Conservation (phyloP, 1,284 basidiomycete genomes). For the Pseudozyma pruni region DNA sequence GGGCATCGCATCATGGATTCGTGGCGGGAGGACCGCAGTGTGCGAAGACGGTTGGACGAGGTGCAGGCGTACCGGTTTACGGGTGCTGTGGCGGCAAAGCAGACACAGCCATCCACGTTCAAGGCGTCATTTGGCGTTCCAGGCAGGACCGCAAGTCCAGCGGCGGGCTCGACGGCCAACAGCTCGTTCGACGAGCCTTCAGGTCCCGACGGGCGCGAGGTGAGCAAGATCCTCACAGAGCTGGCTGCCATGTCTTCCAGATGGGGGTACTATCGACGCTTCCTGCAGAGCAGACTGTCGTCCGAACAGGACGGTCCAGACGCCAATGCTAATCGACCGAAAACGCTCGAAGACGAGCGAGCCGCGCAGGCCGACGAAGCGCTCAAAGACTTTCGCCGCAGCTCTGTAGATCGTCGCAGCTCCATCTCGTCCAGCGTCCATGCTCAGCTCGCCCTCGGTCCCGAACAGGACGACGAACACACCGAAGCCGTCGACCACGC, state of each 20-base stretch:
- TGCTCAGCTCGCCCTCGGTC: neutral
- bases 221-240: conserved; percentile 88
- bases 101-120: conserved; percentile 65
- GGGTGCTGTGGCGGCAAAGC: conserved; percentile 48
- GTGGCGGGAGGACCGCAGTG: conserved; percentile 78
- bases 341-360: conserved; percentile 23
- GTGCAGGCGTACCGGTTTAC: conserved; percentile 41
- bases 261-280: conserved; percentile 90
- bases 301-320: conserved; percentile 66
- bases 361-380: conserved; percentile 39
- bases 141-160: conserved; percentile 65
- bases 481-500: conserved; percentile 68
- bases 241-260: conserved; percentile 86
- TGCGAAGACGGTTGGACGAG: conserved; percentile 42
- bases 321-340: neutral
- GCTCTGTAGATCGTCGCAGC: conserved; percentile 40
- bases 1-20: conserved; percentile 80
- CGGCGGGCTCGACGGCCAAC: conserved; percentile 68
- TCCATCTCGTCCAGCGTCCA: conserved; percentile 22
- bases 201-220: conserved; percentile 82
- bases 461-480: neutral
- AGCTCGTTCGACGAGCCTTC: conserved; percentile 73
- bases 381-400: conserved; percentile 44
- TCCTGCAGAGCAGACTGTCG: conserved; percentile 79
- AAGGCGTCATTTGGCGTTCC: conserved; percentile 69